Base-by-base conservation (phyloP, 352 stramenopile genomes). In the Phytophthora idaei region DNA sequence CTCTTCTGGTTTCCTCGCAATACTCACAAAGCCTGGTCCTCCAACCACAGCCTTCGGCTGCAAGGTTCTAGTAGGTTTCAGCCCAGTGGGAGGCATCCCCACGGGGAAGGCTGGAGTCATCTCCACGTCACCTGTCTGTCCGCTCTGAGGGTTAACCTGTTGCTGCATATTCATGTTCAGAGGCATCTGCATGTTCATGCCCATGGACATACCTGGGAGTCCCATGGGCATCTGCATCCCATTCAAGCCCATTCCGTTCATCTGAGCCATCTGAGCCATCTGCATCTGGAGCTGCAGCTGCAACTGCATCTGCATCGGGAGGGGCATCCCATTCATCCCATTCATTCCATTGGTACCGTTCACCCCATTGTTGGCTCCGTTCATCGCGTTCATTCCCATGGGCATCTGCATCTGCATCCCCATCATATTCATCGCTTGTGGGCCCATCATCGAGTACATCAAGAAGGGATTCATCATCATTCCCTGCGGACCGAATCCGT, bases 381-480 rank as follows among this genome's bases (percentile, higher is more conserved):
- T 68, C 45, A 62, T 57, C 15, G 31, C 50, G 25, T 53, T 71
- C 57, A 71, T 81, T 10, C 74, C 74, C 76, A 89, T 84, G 3
- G 73, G 64, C 70, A 87, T 78, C 11, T 75, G 73, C 64, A 90
- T 79, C 3, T 69, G 65, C 77, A 90, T 87, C 17, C 68, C 73
- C 72, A 73, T 79, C 67, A 81, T 75, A 42, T 77, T 77, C 64
- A 77, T 74, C 27, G 48, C 67, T 45, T 73, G 67, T 2, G 67
- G 44, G 28, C 78, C 78, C 81, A 93, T 90, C 83, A 93, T 92
- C 50, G 81, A 70, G 56, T 92, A 93, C 85, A 93, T 91, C 77
- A 94, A 88, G 56, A 94, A 93, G 31, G 84, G 81, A 25, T 87
- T 87, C 71, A 92, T 84, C 81, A 91, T 89, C 83, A 93, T 91